These are phyloP conservation scores for Eragrostis nindensis DNA, from an alignment of 176 grass and related monocot genomes.

Conservation along the genomic window DNA sequence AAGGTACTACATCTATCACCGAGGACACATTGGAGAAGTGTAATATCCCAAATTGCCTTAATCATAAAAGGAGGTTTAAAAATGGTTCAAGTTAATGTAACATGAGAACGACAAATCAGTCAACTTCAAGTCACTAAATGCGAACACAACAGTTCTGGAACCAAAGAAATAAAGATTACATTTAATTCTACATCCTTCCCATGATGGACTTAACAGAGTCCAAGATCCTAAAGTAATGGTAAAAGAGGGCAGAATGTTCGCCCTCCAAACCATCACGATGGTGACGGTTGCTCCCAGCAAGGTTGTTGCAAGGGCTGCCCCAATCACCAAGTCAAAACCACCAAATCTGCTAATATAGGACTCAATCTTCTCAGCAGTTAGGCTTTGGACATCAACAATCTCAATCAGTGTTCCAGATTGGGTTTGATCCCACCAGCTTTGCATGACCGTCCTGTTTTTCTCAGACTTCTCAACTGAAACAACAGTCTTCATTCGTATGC, in stretches of 20 bases:
- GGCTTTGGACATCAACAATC: slow-evolving; percentile 57
- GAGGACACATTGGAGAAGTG: neutral
- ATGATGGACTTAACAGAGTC: slow-evolving; percentile 54
- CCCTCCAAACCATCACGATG: slow-evolving; percentile 78
- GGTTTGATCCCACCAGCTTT: slow-evolving; percentile 88
- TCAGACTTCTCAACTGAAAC: slow-evolving; percentile 81
- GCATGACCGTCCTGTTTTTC: slow-evolving; percentile 65
- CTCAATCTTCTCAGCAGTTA: slow-evolving; percentile 43
- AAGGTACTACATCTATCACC: neutral
- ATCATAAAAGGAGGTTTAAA: neutral
- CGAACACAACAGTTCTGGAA: neutral
- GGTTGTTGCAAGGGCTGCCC: slow-evolving; percentile 94
- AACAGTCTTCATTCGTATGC: slow-evolving; percentile 64
- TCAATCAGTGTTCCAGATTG: slow-evolving; percentile 71
- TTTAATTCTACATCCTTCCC: slow-evolving; percentile 31
- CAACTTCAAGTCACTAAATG: neutral
- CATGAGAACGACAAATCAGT: neutral
- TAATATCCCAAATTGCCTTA: neutral
- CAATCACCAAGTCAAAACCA: slow-evolving; percentile 77
- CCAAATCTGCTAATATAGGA: slow-evolving; percentile 48
- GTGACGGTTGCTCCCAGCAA: slow-evolving; percentile 78
- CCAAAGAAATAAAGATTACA: neutral
- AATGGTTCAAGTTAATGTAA: neutral
- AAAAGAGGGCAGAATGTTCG: slow-evolving; percentile 78
- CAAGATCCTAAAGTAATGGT: slow-evolving; percentile 76